Percentiles rank a stretch among this genome's conserved stretches.
Conservation (phyloP, 345 rosid genomes). For the Rhodamnia argentea region DNA sequence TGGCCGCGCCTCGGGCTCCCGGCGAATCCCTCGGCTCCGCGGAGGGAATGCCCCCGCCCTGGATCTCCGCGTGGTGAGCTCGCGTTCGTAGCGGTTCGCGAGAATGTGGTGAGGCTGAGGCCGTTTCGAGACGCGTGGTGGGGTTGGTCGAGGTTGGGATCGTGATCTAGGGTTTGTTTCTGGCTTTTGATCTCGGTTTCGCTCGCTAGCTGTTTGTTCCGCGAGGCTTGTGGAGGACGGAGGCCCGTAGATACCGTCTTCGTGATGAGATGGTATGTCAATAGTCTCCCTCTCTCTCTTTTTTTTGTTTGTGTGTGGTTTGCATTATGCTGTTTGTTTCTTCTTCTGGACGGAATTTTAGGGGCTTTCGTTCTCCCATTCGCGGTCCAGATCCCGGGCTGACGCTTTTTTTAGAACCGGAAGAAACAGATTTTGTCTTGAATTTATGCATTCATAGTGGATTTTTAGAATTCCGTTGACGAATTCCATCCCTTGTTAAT, state of each 20-base stretch:
- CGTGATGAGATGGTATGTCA: slow-evolving; percentile 87
- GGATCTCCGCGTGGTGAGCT: slow-evolving; percentile 56
- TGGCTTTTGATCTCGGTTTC: slow-evolving; percentile 7
- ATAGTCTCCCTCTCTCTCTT: too few relatives aligned
- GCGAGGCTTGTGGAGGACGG: slow-evolving; percentile 35
- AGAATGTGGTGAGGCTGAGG: slow-evolving; percentile 63
- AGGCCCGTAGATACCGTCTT: slow-evolving; percentile 33
- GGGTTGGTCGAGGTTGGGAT: slow-evolving; percentile 23
- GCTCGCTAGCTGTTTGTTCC: slow-evolving; percentile 9
- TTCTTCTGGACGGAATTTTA: background rate
- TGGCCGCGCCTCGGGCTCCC: background rate
- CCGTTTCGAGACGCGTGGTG: slow-evolving; percentile 16
- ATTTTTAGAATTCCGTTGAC: background rate
- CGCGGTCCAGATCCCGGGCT: background rate
- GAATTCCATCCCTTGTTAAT: background rate
- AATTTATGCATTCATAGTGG: background rate
- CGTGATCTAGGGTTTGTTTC: slow-evolving; percentile 73
- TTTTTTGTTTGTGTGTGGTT: background rate
- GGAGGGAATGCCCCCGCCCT: slow-evolving; percentile 16
- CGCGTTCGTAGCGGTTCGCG: slow-evolving; percentile 21
- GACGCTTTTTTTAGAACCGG: background rate
- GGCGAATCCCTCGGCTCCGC: background rate
- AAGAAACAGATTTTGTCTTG: background rate
- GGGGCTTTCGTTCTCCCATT: background rate
- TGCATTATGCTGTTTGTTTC: background rate